Evolutionary conservation across 495 filamentous ascomycete species (phyloP), one percentile per base, ranked within the genome.

Genomic region (Aspergillus taichungensis): DNA sequence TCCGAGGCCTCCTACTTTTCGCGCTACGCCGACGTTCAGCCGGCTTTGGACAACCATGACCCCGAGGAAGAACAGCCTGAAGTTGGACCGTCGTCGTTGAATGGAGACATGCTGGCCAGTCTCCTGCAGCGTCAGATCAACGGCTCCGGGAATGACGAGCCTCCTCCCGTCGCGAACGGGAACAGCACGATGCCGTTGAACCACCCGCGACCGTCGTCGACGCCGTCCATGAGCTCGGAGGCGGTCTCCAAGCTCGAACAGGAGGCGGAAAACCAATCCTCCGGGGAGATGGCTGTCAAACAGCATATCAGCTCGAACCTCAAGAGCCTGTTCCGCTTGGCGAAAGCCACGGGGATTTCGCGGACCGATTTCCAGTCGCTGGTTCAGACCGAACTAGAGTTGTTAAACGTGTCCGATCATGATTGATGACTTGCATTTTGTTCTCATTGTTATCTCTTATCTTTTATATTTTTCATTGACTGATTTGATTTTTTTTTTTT

Each of bases 231-330:
- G 36, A 78, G 76, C 31, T 79, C 76, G 0, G 63, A 75, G 36
- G 71, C 69, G 1, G 79, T 90, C 11, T 79, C 80, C 6, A 81
- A 71, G 49, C 60, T 89, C 34, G 87, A 87, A 54, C 73, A 77
- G 28, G 72, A 71, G 14, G 84, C 82, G 3, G 75, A 75, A 40
- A 77, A 63, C 38, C 78, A 79, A 46, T 79, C 80, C 13, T 75
- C 79, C 40, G 82, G 73, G 43, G 88, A 95, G 57, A 71, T 85
- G 10, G 89, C 83, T 3, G 79, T 96, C 13, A 87, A 87, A 62
- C 87, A 94, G 62, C 92, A 96, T 63, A 83, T 98, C 24, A 78
- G 84, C 35, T 80, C 85, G 6, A 90, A 82, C 56, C 80, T 98
- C 48, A 90, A 94, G 72, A 92, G 86, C 61, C 61, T 98, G 49